Evolutionary conservation across 2,329 filamentous ascomycete genomes (phyloP).

Genomic region (Pseudogymnoascus sp.): DNA sequence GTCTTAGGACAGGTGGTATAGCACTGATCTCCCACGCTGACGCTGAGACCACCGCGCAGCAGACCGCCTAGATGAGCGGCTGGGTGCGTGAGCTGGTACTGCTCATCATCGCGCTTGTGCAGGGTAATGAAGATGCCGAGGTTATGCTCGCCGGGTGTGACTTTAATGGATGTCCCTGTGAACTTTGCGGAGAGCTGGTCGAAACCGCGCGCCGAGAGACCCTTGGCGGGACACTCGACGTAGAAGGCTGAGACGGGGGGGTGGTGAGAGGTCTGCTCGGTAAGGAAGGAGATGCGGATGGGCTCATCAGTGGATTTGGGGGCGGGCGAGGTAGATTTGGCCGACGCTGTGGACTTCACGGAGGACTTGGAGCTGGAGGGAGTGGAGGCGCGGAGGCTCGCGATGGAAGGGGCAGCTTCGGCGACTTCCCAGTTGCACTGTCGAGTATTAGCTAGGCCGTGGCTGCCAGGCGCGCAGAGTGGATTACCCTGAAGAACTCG

Average conservation of each 20-base stretch:
- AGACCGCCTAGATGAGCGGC: constrained; percentile 88
- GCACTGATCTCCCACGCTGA: constrained; percentile 84
- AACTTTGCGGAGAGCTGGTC: constrained; percentile 98
- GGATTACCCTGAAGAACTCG: constrained; percentile 82
- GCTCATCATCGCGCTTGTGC: constrained; percentile 73
- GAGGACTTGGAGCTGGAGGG: constrained; percentile 27
- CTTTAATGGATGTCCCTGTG: constrained; percentile 88
- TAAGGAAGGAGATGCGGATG: constrained; percentile 85
- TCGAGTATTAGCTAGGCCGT: constrained; percentile 16
- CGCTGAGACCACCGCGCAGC: constrained; percentile 76
- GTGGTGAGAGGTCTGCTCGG: constrained; percentile 96
- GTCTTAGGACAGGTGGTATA: constrained; percentile 88
- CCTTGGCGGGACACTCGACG: constrained; percentile 85
- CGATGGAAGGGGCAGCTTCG: constrained; percentile 64
- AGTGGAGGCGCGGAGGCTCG: constrained; percentile 19
- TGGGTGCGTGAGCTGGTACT: constrained; percentile 92
- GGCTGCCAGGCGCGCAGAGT: not conserved
- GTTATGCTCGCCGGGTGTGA: constrained; percentile 87
- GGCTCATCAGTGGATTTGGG: constrained; percentile 34
- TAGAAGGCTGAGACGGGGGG: constrained; percentile 95
- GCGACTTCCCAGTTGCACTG: constrained; percentile 95
- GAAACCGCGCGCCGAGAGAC: constrained; percentile 80
- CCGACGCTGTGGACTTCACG: constrained; percentile 30
- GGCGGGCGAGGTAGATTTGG: constrained; percentile 29
- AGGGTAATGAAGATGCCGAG: constrained; percentile 91